These are phyloP conservation scores for Hepatocystis sp. DNA, from an alignment of 169 alveolate species.

Conservation along the genomic window DNA sequence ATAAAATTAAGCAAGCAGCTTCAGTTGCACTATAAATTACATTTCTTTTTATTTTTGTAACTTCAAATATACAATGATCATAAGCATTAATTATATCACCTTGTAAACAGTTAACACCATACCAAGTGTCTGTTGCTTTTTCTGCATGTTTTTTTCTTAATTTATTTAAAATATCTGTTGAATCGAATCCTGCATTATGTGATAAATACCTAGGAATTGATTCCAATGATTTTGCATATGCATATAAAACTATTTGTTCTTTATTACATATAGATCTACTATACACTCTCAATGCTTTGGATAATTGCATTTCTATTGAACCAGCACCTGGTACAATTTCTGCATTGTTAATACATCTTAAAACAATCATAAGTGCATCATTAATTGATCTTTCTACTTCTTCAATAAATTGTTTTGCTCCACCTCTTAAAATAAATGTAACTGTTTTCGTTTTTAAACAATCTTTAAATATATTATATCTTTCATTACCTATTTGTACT, in stretches of 20 bases:
- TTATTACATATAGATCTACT: constrained; percentile 92
- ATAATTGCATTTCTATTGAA: constrained; percentile 93
- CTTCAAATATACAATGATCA: constrained; percentile 96
- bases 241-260: constrained; percentile 93
- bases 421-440: constrained; percentile 97
- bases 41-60: constrained; percentile 94
- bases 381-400: constrained; percentile 98
- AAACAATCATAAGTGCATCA: constrained; percentile 97
- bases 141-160: constrained; percentile 94
- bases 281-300: constrained; percentile 79
- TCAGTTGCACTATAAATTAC: constrained; percentile 98
- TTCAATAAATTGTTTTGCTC: constrained; percentile 98
- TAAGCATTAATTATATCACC: constrained; percentile 93
- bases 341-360: constrained; percentile 94
- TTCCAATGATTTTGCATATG: constrained; percentile 97
- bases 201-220: constrained; percentile 97
- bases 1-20: constrained; percentile 97
- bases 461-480: constrained; percentile 96
- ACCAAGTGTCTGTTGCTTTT: constrained; percentile 85
- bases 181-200: constrained; percentile 96
- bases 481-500: constrained; percentile 96
- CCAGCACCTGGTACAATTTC: constrained; percentile 99
- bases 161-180: constrained; percentile 94
- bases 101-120: constrained; percentile 95
- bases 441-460: constrained; percentile 94